Evolutionary conservation across 2,329 filamentous ascomycete species (phyloP), one percentile per base, ranked within the genome.

Genomic region (Colletotrichum sp.): DNA sequence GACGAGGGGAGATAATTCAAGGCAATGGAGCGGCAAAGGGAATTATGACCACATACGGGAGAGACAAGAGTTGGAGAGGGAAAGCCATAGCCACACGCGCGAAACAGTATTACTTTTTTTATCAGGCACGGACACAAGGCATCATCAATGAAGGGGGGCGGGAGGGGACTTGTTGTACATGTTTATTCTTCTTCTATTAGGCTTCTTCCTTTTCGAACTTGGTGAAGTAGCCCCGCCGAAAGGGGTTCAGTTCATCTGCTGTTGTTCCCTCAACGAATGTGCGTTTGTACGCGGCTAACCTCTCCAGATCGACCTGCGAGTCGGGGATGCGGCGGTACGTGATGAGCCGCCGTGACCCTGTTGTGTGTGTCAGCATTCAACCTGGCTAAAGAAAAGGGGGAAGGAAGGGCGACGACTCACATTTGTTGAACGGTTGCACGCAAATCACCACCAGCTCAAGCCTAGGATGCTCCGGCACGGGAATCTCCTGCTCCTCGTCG

Each of bases 361-460:
- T 21, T 18, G 18, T 4, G 16, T 29, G 29, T 51, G 29, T 36
- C 16, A 58, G 61, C 6, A 33, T 27, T 3, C 38, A 51, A 18
- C 5, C 63, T 12, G 13, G 43, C 13, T 18, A 24, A n/a, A 29
- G 38, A 9, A 65, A 9, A 2, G 29, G 8, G 29, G 31, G 13
- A 36, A 57, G 12, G 13, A 21, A 27, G 54, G 21, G 24, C 64
- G 4, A 15, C 8, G 54, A 78, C 86, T 83, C 83, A 95, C 95
- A 99, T 84, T 94, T 97, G 80, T 95, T 96, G 81, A 99, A 99
- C 0, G 90, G 88, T 81, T 99, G 97, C 8, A 94, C 91, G 80
- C 95, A 98, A 34, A 95, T 90, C 57, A 90, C 92, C 24, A 95
- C 89, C 29, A 96, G 85, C 78, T 93, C 90, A 16, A 99, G 85